A percentile compares a stretch with the other conserved stretches of the same genome.
These are phyloP conservation scores for Aspergillus tanneri DNA, from an alignment of 2,329 filamentous ascomycete genomes.

Conservation along the genomic window DNA sequence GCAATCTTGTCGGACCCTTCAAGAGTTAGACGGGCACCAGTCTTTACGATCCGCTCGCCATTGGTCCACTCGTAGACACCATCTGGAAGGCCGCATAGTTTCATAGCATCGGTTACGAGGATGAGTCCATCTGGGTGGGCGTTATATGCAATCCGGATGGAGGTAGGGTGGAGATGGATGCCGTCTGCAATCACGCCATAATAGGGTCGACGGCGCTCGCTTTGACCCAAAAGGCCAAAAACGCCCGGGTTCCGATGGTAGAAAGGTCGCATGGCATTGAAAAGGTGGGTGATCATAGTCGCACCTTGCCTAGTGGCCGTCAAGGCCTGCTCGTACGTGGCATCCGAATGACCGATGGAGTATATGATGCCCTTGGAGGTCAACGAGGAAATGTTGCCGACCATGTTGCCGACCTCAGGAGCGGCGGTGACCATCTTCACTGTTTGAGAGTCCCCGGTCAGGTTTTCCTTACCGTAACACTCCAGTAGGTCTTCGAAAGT, in stretches of 20 bases:
- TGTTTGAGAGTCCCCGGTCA: constrained; percentile 40
- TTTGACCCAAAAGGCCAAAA: constrained; percentile 77
- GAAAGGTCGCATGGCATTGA: constrained; percentile 89
- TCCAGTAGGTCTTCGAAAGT: constrained; percentile 58
- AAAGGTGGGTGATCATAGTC: constrained; percentile 88
- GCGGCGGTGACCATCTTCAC: constrained; percentile 85
- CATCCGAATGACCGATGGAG: constrained; percentile 83
- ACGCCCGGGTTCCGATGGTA: constrained; percentile 90
- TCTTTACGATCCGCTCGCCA: constrained; percentile 57
- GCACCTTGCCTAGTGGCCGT: constrained; percentile 70
- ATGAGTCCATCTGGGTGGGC: constrained; percentile 82
- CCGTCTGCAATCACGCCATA: constrained; percentile 91
- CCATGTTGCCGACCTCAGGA: constrained; percentile 74
- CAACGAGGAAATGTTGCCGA: constrained; percentile 65
- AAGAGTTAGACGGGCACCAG: constrained; percentile 68
- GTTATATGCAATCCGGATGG: constrained; percentile 84
- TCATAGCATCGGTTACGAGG: constrained; percentile 90
- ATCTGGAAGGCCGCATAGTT: constrained; percentile 77
- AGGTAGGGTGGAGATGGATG: constrained; percentile 84
- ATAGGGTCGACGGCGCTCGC: constrained; percentile 61
- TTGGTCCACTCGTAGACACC: constrained; percentile 87
- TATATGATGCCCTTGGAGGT: constrained; percentile 66
- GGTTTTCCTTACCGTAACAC: constrained; percentile 66
- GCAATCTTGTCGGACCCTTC: constrained; percentile 79
- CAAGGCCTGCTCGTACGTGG: constrained; percentile 78